phyloP scores from a whole-genome alignment of 2,329 filamentous ascomycete genomes.

The Fusarium cicatricum region DNA sequence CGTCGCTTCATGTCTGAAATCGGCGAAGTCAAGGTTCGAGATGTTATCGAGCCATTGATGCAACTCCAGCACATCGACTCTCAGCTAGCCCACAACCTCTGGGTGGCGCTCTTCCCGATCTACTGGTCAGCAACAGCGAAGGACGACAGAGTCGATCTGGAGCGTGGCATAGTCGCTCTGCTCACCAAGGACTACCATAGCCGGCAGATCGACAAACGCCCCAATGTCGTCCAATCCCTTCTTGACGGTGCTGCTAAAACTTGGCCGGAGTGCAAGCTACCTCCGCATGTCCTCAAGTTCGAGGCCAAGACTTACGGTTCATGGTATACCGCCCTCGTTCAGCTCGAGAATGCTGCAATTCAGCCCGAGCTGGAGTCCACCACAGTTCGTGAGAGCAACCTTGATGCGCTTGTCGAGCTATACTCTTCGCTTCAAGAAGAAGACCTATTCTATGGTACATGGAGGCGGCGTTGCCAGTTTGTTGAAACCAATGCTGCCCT shows the following conservation, averaged over 20 bases:
- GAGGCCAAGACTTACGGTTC: constrained; percentile 92
- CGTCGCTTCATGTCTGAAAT: constrained; percentile 85
- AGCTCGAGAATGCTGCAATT: constrained; percentile 89
- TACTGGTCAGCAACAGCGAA: constrained; percentile 89
- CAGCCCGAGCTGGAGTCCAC: constrained; percentile 85
- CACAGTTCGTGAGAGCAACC: constrained; percentile 87
- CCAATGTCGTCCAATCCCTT: constrained; percentile 93
- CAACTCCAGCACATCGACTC: constrained; percentile 92
- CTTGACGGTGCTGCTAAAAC: constrained; percentile 87
- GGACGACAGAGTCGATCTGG: constrained; percentile 89
- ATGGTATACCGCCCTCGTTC: constrained; percentile 94
- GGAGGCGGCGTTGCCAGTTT: constrained; percentile 93
- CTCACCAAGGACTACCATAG: constrained; percentile 96
- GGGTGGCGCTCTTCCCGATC: constrained; percentile 90
- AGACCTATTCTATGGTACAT: constrained; percentile 96
- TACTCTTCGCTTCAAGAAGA: constrained; percentile 93
- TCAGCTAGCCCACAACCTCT: constrained; percentile 85
- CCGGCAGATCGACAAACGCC: constrained; percentile 91
- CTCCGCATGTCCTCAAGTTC: constrained; percentile 95
- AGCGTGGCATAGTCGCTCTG: constrained; percentile 88
- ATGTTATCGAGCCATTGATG: constrained; percentile 87
- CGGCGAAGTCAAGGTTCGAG: constrained; percentile 84
- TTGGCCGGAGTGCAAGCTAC: constrained; percentile 88
- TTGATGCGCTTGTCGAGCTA: constrained; percentile 93
- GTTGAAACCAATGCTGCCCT: constrained; percentile 97